A percentile compares a stretch with the other conserved stretches of the same genome.
These are phyloP conservation scores for Aspergillus novoparasiticus DNA, from an alignment of 2,329 filamentous ascomycete species.

Conservation along the genomic window DNA sequence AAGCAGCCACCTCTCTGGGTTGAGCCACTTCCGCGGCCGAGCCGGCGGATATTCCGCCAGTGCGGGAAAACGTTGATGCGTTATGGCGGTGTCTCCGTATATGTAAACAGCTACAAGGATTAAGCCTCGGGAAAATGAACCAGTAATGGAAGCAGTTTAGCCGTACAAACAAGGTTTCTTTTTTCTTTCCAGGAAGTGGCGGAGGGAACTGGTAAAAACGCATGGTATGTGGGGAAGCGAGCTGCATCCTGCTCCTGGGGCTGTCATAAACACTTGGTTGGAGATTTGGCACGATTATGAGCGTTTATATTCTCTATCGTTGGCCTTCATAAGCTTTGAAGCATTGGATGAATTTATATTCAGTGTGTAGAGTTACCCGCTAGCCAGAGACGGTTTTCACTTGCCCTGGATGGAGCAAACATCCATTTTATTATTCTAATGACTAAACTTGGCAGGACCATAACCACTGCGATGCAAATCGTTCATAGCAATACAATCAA, in stretches of 20 bases:
- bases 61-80: slow-evolving; percentile 35
- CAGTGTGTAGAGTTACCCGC: not conserved
- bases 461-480: not conserved
- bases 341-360: not conserved
- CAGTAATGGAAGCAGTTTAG: not conserved
- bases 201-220: not conserved
- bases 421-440: not conserved
- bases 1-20: slow-evolving; percentile 18
- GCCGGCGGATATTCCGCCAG: slow-evolving; percentile 27
- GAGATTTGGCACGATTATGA: not conserved
- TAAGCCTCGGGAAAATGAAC: not conserved
- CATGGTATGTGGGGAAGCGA: not conserved
- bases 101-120: not conserved
- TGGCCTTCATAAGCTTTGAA: not conserved
- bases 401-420: not conserved
- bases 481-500: not conserved
- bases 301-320: not conserved
- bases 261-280: not conserved
- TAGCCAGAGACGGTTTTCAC: not conserved
- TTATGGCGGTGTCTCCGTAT: slow-evolving; percentile 27
- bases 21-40: slow-evolving; percentile 36
- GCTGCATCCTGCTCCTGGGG: not conserved
- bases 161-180: not conserved
- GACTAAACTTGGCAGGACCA: not conserved
- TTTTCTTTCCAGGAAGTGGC: not conserved